Percentiles rank a stretch among this genome's conserved stretches.
Evolutionary conservation across 2,329 filamentous ascomycete genomes (phyloP).

Genomic region (Nemania serpens): DNA sequence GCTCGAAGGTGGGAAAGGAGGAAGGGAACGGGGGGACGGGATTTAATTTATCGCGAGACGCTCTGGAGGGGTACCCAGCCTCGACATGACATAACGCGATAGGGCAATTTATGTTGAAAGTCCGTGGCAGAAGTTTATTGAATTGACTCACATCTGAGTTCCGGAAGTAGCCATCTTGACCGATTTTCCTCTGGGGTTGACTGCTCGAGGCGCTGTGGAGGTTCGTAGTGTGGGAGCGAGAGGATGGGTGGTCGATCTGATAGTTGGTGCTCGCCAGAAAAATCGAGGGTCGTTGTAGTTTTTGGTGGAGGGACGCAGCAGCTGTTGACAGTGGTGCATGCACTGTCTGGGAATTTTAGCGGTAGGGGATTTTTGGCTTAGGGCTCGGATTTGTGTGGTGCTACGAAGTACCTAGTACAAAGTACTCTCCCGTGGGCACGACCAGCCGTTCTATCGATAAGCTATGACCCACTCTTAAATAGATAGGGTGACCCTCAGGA

Average conservation of each 20-base stretch:
- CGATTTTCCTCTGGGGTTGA: constrained; percentile 41
- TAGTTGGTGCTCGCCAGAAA: constrained; percentile 27
- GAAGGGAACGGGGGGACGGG: neutral
- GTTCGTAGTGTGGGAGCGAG: neutral
- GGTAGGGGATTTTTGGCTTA: constrained; percentile 36
- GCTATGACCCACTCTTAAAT: neutral
- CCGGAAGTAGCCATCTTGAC: constrained; percentile 65
- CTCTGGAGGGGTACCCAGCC: constrained; percentile 10
- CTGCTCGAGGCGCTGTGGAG: constrained; percentile 44
- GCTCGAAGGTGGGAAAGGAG: neutral
- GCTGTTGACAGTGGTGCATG: constrained; percentile 29
- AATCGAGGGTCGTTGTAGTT: constrained; percentile 24
- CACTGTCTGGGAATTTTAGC: constrained; percentile 35
- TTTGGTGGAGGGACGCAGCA: constrained; percentile 31
- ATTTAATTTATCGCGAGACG: neutral
- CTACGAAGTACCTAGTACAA: too few species aligned
- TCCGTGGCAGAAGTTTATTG: neutral
- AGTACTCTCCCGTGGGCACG: neutral
- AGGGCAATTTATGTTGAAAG: neutral
- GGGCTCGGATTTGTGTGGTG: constrained; percentile 40
- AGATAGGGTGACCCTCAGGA: neutral
- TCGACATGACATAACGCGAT: constrained; percentile 4
- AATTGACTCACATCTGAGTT: constrained; percentile 62
- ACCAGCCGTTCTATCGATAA: constrained; percentile 26
- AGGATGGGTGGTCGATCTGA: constrained; percentile 30